phyloP scores from a whole-genome alignment of 345 rosid genomes.

The Passiflora organensis region DNA sequence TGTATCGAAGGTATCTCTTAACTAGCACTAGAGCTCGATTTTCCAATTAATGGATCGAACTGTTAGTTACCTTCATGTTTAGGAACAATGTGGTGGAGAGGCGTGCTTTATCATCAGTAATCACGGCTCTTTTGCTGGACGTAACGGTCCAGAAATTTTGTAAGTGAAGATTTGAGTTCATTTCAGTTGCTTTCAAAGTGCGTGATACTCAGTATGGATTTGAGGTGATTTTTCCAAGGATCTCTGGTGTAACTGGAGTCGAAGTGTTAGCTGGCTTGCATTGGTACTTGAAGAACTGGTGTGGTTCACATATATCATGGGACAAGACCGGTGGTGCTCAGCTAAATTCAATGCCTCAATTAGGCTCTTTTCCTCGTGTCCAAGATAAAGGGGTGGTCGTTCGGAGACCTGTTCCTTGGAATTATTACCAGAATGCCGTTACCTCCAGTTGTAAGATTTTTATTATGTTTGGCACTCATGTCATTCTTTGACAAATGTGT shows the following conservation, averaged over 20 bases:
- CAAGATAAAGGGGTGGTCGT: conserved; percentile 42
- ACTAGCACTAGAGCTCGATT: not conserved
- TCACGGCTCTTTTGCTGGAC: conserved; percentile 25
- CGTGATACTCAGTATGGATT: not conserved
- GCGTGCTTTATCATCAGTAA: conserved; percentile 44
- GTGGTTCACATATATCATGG: conserved; percentile 67
- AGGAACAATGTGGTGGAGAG: conserved; percentile 50
- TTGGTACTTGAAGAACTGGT: conserved; percentile 62
- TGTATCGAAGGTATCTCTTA: conserved; percentile 37
- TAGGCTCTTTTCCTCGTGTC: conserved; percentile 49
- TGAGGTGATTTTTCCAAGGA: conserved; percentile 31
- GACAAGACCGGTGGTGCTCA: conserved; percentile 66
- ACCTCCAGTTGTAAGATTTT: conserved; percentile 61
- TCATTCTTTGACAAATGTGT: not conserved
- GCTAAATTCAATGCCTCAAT: conserved; percentile 35
- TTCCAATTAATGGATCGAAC: not conserved
- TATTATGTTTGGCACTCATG: not conserved
- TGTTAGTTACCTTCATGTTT: not conserved
- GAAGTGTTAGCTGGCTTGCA: conserved; percentile 64
- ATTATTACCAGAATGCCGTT: conserved; percentile 78
- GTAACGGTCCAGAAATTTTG: conserved; percentile 41
- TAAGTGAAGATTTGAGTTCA: conserved; percentile 12
- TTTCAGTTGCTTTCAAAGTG: not conserved
- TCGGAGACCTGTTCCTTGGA: conserved; percentile 57
- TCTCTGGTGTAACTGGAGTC: conserved; percentile 56